Percentiles rank a stretch among this genome's conserved stretches.
Evolutionary conservation across 148 eudicot genomes (phyloP).

Genomic region (Cornus controversa): DNA sequence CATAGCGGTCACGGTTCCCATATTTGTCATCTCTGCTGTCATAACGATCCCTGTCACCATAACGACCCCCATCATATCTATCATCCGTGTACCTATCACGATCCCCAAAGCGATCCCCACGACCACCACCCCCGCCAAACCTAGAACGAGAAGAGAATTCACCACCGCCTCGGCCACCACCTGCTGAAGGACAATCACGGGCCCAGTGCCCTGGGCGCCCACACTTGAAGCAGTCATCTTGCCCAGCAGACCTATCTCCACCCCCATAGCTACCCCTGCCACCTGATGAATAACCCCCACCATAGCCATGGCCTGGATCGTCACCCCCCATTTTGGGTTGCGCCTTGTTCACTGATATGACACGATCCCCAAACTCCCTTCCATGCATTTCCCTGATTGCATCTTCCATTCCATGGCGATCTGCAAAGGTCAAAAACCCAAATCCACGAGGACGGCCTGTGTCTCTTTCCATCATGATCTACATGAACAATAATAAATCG

Average conservation of each 20-base stretch:
- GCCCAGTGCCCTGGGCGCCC: no score
- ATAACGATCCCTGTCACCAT: slow-evolving; percentile 43
- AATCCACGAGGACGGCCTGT: slow-evolving; percentile 74
- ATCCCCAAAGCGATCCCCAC: slow-evolving; percentile 45
- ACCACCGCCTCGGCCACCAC: no score
- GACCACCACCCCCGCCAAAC: slow-evolving; percentile 37
- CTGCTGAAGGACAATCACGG: no score
- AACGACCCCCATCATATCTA: slow-evolving; percentile 43
- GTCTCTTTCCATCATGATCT: slow-evolving; percentile 71
- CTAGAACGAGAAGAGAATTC: slow-evolving; percentile 33
- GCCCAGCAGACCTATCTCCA: no score
- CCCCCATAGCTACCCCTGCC: no score
- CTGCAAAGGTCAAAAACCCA: slow-evolving; percentile 57
- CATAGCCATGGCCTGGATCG: no score
- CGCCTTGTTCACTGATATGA: slow-evolving; percentile 56
- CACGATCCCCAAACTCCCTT: slow-evolving; percentile 45
- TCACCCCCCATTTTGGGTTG: slow-evolving; percentile 28
- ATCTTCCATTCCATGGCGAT: no score
- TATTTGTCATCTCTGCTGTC: slow-evolving; percentile 45
- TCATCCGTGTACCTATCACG: slow-evolving; percentile 51
- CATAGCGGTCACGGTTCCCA: slow-evolving; percentile 36
- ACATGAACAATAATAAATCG: slow-evolving; percentile 27
- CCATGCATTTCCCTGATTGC: slow-evolving; percentile 56
- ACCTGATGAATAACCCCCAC: no score
- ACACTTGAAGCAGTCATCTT: no score